Evolutionary conservation across 768 basidiomycete species (phyloP), one percentile per base, ranked within the genome.

Genomic region (Pleurotus djamor): DNA sequence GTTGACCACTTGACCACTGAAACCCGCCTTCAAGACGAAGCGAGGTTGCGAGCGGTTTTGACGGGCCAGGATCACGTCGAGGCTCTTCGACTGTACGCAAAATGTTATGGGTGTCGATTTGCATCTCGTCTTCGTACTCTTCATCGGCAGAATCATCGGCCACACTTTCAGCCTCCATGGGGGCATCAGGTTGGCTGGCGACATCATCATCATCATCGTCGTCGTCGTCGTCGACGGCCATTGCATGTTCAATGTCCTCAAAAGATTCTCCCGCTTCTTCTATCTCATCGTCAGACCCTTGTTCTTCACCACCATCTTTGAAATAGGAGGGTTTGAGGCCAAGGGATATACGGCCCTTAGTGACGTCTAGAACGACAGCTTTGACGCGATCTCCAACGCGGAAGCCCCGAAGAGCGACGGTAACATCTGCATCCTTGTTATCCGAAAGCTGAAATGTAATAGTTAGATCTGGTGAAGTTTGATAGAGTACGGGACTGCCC

Each of bases 241-340:
- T 69, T 17, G 60, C 67, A n/a, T 64, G 66, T 36, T 66, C 64
- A 28, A 28, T 3, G 21, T 28, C 45, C 45, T 16, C 16, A 17
- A 1, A 44, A 32, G 21, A 33, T 5, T 21, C 17, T 56, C 14
- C 17, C 69, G 68, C 16, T 6, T 67, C 69, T 48, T 68, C 67
- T 47, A 64, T 63, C 14, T 70, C 68, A n/a, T 65, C 70, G 3
- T 71, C 68, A 5, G 74, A 76, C 12, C 66, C 67, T 21, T 66
- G 72, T 4, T 77, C 72, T 52, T 86, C 81, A 60, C 89, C 90
- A 48, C 87, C 85, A 28, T 84, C 85, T 45, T 67, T 72, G 70
- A 97, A 96, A 71, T 91, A 86, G 32, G 94, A 96, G 28, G 93
- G 91, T 71, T 96, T 98, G 59, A 98, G 77, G 52, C 92, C 89